A percentile compares a stretch with the other conserved stretches of the same genome.
These are phyloP conservation scores for Pholiota conissans DNA, from an alignment of 768 basidiomycete genomes.

Conservation along the genomic window DNA sequence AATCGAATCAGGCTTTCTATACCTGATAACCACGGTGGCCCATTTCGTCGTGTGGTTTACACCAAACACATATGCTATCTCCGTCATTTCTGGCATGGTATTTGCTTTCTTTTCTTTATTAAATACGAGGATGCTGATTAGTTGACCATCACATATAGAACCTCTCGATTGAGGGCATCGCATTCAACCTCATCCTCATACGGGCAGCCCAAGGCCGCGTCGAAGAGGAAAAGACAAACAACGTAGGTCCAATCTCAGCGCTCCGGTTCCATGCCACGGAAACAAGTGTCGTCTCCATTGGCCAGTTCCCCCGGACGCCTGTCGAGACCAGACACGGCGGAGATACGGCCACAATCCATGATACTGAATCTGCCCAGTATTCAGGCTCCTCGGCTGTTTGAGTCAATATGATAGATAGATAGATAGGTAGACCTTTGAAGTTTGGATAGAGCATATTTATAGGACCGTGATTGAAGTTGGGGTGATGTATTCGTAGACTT, in stretches of 20 bases:
- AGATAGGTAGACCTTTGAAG: too few species aligned
- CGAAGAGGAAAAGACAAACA: neutral
- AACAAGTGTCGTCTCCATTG: neutral
- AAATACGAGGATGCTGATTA: neutral
- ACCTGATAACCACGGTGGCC: constrained; percentile 11
- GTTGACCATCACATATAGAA: constrained; percentile 5
- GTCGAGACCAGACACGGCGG: neutral
- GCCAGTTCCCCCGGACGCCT: neutral
- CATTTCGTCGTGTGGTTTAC: constrained; percentile 13
- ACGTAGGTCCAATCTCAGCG: neutral
- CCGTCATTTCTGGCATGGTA: constrained; percentile 16
- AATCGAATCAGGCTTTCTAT: constrained; percentile 20
- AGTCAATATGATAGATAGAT: neutral
- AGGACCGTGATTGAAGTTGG: neutral
- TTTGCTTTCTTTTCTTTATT: neutral
- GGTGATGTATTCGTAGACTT: too few species aligned
- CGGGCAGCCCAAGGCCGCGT: constrained; percentile 1
- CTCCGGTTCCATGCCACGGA: neutral
- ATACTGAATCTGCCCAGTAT: neutral
- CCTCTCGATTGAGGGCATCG: constrained; percentile 16
- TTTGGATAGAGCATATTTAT: neutral
- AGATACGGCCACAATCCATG: neutral
- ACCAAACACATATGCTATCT: constrained; percentile 5
- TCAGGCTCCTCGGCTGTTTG: neutral
- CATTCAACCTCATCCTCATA: constrained; percentile 23